Evolutionary conservation across 768 basidiomycete genomes (phyloP).

Genomic region (Filobasidium wieringae): DNA sequence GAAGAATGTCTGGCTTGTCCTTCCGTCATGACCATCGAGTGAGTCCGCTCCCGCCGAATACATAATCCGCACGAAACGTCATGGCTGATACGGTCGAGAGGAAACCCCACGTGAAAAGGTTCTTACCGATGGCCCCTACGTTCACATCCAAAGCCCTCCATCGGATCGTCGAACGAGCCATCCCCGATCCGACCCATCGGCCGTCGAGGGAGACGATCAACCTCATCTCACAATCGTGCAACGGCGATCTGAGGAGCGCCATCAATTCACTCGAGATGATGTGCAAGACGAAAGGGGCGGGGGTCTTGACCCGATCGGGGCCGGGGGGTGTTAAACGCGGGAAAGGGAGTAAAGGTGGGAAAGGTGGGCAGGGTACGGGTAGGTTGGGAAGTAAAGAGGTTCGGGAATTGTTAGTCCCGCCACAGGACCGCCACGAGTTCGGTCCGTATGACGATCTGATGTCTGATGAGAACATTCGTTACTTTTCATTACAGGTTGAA

Average conservation of each 20-base stretch:
- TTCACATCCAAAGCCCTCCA: constrained; percentile 69
- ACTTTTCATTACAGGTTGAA: constrained; percentile 45
- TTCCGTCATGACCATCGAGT: constrained; percentile 72
- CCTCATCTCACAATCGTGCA: constrained; percentile 61
- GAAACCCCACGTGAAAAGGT: constrained; percentile 46
- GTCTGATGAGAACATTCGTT: neutral
- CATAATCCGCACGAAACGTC: neutral
- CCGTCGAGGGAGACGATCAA: constrained; percentile 62
- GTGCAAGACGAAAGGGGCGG: constrained; percentile 39
- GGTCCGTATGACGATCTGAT: too few relatives aligned
- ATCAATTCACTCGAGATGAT: constrained; percentile 90
- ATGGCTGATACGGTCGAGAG: neutral
- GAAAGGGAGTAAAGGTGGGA: constrained; percentile 33
- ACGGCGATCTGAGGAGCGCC: constrained; percentile 86
- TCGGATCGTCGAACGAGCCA: constrained; percentile 48
- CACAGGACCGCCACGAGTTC: neutral
- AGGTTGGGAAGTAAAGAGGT: constrained; percentile 34
- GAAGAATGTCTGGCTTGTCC: constrained; percentile 57
- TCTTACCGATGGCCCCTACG: constrained; percentile 84
- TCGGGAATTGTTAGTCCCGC: constrained; percentile 29
- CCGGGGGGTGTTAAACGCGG: constrained; percentile 16
- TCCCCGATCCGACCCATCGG: constrained; percentile 25
- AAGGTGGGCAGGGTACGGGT: constrained; percentile 27
- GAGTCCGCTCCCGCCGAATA: constrained; percentile 23
- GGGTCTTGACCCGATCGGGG: constrained; percentile 15